Percentiles rank a stretch among this genome's conserved stretches.
These are phyloP conservation scores for Eucalyptus microcorys DNA, from an alignment of 345 rosid species.

Conservation along the genomic window DNA sequence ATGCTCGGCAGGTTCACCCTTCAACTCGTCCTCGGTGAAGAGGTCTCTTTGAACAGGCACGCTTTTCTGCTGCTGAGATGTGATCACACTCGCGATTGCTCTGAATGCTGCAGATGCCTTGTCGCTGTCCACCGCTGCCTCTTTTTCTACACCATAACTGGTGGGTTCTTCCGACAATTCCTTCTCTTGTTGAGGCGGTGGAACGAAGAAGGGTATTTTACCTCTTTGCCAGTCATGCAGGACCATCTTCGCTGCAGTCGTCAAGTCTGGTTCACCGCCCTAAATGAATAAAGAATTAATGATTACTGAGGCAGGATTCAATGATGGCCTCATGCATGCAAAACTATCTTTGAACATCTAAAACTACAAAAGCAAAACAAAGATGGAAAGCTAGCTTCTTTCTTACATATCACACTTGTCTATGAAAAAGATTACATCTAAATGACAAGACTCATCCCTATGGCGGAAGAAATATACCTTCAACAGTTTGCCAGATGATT, in stretches of 20 bases:
- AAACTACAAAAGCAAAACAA: neutral
- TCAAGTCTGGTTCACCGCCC: conserved; percentile 92
- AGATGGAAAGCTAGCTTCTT: neutral
- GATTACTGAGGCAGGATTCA: neutral
- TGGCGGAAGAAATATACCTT: conserved; percentile 30
- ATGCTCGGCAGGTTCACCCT: conserved; percentile 4
- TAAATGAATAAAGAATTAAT: neutral
- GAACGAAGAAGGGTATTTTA: conserved; percentile 75
- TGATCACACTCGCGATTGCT: conserved; percentile 66
- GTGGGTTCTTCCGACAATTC: conserved; percentile 13
- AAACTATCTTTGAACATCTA: neutral
- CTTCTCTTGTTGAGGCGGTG: conserved; percentile 48
- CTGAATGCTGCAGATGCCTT: conserved; percentile 56
- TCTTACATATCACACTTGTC: neutral
- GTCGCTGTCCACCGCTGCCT: conserved; percentile 31
- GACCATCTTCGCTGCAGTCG: conserved; percentile 84
- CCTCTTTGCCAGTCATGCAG: conserved; percentile 99
- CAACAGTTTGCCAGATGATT: conserved; percentile 65
- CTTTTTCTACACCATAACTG: conserved; percentile 26
- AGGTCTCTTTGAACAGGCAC: conserved; percentile 84
- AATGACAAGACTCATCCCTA: neutral
- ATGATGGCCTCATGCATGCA: neutral
- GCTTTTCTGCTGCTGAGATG: conserved; percentile 57
- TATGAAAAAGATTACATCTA: neutral
- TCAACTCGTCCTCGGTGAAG: conserved; percentile 43